Base-by-base conservation (phyloP, 352 stramenopile species). In the Phytopythium kandeliae region DNA sequence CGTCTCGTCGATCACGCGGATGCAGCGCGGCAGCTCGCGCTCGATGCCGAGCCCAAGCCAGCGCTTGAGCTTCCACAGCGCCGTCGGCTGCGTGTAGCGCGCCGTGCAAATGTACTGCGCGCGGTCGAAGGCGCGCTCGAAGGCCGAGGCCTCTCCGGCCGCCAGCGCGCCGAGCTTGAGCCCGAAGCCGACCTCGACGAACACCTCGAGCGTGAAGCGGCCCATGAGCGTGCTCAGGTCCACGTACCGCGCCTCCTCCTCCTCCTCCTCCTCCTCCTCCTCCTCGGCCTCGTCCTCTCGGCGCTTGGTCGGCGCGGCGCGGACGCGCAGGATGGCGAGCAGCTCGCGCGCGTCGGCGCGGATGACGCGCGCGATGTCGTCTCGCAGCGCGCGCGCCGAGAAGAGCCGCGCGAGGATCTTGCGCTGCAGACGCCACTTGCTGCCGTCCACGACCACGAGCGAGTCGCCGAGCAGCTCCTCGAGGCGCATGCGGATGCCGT, bases 1-100 rank as follows among this genome's bases (percentile, higher is more conserved):
- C 4, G 53, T 62, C 16, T 49, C 43, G 55, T 86, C 53, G n/a
- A 86, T 67, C 2, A 63, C 54, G 26, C 67, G 49, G 15, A 82
- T 55, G 40, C 63, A 54, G 10, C 37, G 15, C 25, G 60, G 60
- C 7, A 82, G 56, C 25, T 66, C 31, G 2, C 57, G 51, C 48
- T 84, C 74, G 3, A 50, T n/a, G 11, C 56, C 57, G 17, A 69
- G 33, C 13, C 55, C 54, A 2, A 58, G n/a, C 57, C 57, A 62
- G 8, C 57, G 52, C 22, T 69, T 58, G 36, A 69, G 43, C 19
- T 59, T 69, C 61, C 57, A 65, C 8, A 65, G 28, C 48, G 47
- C 56, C 22, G 28, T 30, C 17, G 61, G 57, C 35, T 37, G 34
- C 16, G 46, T 54, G 22, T 59, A 51, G 13, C 61, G 35, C 12